Evolutionary conservation across 2,329 filamentous ascomycete species (phyloP).

Genomic region (Coleophoma eucalyptorum): DNA sequence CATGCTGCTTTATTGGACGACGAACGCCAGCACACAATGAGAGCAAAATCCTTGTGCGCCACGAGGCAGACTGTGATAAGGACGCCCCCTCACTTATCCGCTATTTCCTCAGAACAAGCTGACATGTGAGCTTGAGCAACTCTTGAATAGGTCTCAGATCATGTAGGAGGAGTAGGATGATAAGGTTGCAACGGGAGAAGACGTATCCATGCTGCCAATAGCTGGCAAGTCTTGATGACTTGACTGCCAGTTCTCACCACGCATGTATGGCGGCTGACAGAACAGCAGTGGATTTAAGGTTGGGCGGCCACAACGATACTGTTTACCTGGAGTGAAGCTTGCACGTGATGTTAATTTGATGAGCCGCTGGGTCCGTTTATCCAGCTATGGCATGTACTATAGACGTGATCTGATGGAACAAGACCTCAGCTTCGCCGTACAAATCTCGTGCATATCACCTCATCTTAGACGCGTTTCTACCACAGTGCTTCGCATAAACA

Average conservation of each 20-base stretch:
- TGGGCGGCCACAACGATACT: too few species aligned
- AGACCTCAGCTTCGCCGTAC: too few species aligned
- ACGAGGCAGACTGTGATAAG: slow-evolving; percentile 18
- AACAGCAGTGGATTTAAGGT: too few species aligned
- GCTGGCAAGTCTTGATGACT: not conserved
- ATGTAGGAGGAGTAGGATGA: not conserved
- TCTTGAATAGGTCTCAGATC: not conserved
- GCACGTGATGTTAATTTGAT: too few species aligned
- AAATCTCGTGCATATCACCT: too few species aligned
- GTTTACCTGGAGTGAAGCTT: too few species aligned
- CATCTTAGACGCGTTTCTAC: too few species aligned
- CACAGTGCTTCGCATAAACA: not conserved
- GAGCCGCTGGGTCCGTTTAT: too few species aligned
- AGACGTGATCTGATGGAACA: too few species aligned
- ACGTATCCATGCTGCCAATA: not conserved
- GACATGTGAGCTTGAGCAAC: not conserved
- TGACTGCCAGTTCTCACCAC: not conserved
- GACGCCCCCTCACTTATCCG: not conserved
- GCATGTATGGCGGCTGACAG: too few species aligned
- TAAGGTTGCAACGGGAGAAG: not conserved
- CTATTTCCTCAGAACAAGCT: not conserved
- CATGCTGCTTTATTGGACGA: too few species aligned
- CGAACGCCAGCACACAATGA: slow-evolving; percentile 16
- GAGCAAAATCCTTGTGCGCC: slow-evolving; percentile 12
- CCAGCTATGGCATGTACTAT: too few species aligned